Evolutionary conservation across 2,329 filamentous ascomycete genomes (phyloP), one percentile per base, ranked within the genome.

Genomic region (Trichophyton rubrum): DNA sequence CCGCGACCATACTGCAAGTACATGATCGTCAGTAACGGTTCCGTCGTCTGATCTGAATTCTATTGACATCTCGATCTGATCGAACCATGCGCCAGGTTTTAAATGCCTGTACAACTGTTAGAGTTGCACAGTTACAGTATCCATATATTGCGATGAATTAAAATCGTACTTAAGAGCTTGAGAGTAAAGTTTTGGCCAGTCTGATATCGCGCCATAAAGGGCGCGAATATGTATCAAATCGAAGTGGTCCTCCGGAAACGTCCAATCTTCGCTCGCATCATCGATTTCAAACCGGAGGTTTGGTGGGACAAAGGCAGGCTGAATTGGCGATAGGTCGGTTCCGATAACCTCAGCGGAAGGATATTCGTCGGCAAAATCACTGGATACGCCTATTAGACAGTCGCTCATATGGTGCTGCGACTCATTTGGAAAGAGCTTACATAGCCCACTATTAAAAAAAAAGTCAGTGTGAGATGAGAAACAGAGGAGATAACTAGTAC

Each of bases 281-380:
- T 88, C 85, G 40, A 89, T 80, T 65, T 82, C 83, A 65, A 89
- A 89, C 61, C 80, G 79, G 20, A 88, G 82, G 64, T 89, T 89
- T 5, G 80, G 80, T 0, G 86, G 86, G 0, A 87, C 82, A 24
- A 78, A 74, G 3, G 73, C 70, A 1, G 83, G 82, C 66, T 86
- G 84, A 33, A 85, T 83, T 1, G 84, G 82, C 0, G 82, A 85
- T 11, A 86, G 73, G 66, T 87, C 85, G 7, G 80, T 84, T 27
- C 82, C 84, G 33, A 81, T 77, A n/a, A 87, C 74, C 62, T 79
- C 70, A 2, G 83, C 75, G 5, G 76, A 68, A 2, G 83, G 83
- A 59, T 80, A 72, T 59, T 75, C 65, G 30, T 68, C 67, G 6
- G 66, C 67, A 58, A 68, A 68, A 56, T 75, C 72, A 40, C 66